Conservation (phyloP, 1,284 basidiomycete species). For the Cerioporus squamosus region DNA sequence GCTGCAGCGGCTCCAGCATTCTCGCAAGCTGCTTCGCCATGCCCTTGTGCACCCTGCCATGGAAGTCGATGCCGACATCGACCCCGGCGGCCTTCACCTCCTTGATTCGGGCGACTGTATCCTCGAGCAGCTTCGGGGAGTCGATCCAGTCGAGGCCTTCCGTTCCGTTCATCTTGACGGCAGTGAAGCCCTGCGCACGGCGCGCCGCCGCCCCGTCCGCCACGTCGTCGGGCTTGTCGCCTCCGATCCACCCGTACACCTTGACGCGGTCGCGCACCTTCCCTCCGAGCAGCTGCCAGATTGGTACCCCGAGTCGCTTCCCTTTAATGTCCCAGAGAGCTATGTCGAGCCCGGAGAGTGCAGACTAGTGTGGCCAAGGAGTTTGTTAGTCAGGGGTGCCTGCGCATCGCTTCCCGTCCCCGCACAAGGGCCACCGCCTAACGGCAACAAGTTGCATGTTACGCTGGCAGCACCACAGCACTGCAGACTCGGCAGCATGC, state of each 20-base stretch:
- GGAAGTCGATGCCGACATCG: conserved; percentile 70
- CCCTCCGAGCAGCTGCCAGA: conserved; percentile 78
- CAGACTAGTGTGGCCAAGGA: conserved; percentile 41
- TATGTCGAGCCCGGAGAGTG: conserved; percentile 59
- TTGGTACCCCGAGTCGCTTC: conserved; percentile 74
- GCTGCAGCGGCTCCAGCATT: conserved; percentile 65
- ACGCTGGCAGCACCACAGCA: background rate
- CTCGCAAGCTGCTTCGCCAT: conserved; percentile 81
- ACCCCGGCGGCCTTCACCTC: conserved; percentile 66
- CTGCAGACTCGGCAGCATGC: background rate
- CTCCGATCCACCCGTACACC: conserved; percentile 76
- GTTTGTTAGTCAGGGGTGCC: too few relatives aligned
- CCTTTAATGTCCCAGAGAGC: conserved; percentile 80
- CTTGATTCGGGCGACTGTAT: conserved; percentile 65
- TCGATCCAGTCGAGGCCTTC: conserved; percentile 55
- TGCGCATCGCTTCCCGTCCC: too few relatives aligned
- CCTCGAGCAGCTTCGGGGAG: conserved; percentile 54
- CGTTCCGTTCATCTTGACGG: conserved; percentile 81
- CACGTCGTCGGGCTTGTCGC: conserved; percentile 71
- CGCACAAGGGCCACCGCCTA: conserved; percentile 21
- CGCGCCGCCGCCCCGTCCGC: conserved; percentile 62
- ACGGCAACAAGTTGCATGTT: background rate
- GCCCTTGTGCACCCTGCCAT: conserved; percentile 70
- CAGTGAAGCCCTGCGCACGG: conserved; percentile 74
- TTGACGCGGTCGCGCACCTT: conserved; percentile 64